Percentiles rank a stretch among this genome's conserved stretches.
Evolutionary conservation across 2,329 filamentous ascomycete species (phyloP).

Genomic region (Colletotrichum trifolii): DNA sequence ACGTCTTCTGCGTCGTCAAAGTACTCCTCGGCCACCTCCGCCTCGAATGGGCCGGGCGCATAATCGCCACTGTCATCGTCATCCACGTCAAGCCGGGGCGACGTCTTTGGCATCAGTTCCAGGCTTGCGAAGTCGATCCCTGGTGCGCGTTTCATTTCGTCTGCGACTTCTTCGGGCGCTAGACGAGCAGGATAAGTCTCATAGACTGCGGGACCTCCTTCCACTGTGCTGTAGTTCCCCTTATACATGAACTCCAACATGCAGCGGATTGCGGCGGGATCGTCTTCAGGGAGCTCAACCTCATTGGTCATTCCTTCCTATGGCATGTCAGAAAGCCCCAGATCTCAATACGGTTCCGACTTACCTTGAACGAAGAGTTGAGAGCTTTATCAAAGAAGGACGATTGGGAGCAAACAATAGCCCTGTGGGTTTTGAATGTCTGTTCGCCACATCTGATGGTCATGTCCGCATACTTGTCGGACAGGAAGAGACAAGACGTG

Average conservation of each 20-base stretch:
- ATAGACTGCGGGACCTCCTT: neutral
- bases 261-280: slow-evolving; percentile 40
- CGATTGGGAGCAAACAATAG: slow-evolving; percentile 49
- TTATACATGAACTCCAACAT: slow-evolving; percentile 48
- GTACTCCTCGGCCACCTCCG: neutral
- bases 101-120: neutral
- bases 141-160: neutral
- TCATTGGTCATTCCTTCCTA: slow-evolving; percentile 37
- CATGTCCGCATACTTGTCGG: slow-evolving; percentile 47
- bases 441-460: slow-evolving; percentile 43
- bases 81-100: neutral
- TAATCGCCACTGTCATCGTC: neutral
- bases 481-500: neutral
- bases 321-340: neutral
- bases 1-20: neutral
- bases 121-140: neutral
- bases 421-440: slow-evolving; percentile 47
- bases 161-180: slow-evolving; percentile 16
- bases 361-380: slow-evolving; percentile 42
- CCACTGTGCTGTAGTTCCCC: slow-evolving; percentile 37
- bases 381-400: slow-evolving; percentile 42
- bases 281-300: slow-evolving; percentile 45
- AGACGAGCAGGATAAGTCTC: neutral
- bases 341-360: neutral
- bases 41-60: neutral